Evolutionary conservation across 225 moss, liverwort and hornwort species (phyloP), one percentile per base, ranked within the genome.

Genomic region (Sphagnum contortum): DNA sequence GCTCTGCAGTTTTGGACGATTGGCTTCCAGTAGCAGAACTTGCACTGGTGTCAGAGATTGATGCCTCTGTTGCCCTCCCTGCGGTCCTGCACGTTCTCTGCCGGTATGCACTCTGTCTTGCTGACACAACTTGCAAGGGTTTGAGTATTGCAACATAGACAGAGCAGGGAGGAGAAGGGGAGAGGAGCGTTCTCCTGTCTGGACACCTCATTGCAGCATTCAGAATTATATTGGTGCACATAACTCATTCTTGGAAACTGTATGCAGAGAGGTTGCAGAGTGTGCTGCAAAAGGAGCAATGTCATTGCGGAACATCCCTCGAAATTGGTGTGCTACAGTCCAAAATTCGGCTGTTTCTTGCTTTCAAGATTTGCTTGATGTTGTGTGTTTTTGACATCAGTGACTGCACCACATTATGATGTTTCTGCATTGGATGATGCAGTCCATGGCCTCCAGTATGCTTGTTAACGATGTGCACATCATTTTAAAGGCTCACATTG

Each of bases 1-100:
- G 59, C 64, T 71, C 75, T 50, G 71, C 80, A 57, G 79, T 88
- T 1, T 76, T 95, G 70, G 89, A 88, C 55, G 94, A 95, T 50
- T 95, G 94, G 94, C 91, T 95, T 67, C 94, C 94, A 3, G 91
- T 95, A 4, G 91, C 94, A 4, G 94, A 95, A 78, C 88, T 95
- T 54, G 94, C 88, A 52, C 65, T 92, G 67, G 94, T 95, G 48
- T 95, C 91, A 11, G 70, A 84, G 50, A 75, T 80, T 70, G 94
- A 95, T 67, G 89, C 94, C 10, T 86, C 89, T 0, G 66, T 71
- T 8, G 84, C 83, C n/a, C 57, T 95, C 50, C 88, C 94, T 47
- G 59, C 81, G 56, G 76, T 80, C 47, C 72, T 95, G 63, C 89
- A 89, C 53, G 74, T 79, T 11, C 79, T 95, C 49, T 95, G 94